Base-by-base conservation (phyloP, 2,329 filamentous ascomycete genomes). In the Fonsecaea nubica region DNA sequence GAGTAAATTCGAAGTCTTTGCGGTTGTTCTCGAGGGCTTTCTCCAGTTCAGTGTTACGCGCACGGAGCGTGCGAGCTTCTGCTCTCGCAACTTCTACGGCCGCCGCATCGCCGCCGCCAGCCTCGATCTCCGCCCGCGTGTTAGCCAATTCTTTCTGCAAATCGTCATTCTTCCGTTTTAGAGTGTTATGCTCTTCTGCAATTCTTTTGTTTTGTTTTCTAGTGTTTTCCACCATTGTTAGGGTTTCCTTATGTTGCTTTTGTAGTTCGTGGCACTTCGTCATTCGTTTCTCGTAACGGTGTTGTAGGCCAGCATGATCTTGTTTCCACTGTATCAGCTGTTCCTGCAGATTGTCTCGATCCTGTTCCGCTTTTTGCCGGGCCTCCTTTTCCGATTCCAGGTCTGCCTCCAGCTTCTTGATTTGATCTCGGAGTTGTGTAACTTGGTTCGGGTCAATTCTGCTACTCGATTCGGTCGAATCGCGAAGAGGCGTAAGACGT, bases 1-100 rank as follows among this genome's bases (percentile, higher is more conserved):
- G 77, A 5, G 77, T 80, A 66, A 82, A 82, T 55, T 82, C 81
- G 7, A 79, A 76, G 66, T 82, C 80, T 9, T 78, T 78, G 52
- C 74, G 75, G 56, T 78, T 80, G 58, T 78, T 80, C 10, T 81
- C 77, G 1, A 79, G 74, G 55, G 77, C 78, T 53, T 78, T 76
- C 12, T 68, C 74, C 0, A 82, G 69, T 8, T 75, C 73, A 2
- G 76, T 76, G 45, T 77, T 75, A 45, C 70, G 69, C 3, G 67
- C 63, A 21, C 54, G 50, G 2, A 68, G 63, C 9, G 33, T 66
- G 12, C 69, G 67, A n/a, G 71, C 64, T 65, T 82, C 77, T 67
- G 80, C 79, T 21, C 76, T 76, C 2, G 78, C 77, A 9, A 67
- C 70, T 71, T 82, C 80, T 4, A 82, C 64, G 12, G 78, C 77